Evolutionary conservation across 2,329 filamentous ascomycete species (phyloP).

Genomic region (Alternaria arborescens): DNA sequence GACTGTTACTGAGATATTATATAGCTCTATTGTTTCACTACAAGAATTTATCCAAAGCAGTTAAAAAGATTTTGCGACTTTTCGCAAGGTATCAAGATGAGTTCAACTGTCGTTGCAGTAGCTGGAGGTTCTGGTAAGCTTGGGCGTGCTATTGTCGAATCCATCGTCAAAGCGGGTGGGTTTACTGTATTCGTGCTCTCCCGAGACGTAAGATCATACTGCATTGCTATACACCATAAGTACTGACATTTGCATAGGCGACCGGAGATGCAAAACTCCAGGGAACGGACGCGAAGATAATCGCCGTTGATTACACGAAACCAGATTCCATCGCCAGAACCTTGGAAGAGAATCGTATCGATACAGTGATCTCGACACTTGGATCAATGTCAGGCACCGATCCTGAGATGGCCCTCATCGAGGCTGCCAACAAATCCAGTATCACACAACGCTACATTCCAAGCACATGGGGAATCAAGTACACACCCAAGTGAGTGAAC

Average conservation of each 20-base stretch:
- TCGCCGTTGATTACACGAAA: slow-evolving; percentile 20
- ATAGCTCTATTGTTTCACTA: not conserved
- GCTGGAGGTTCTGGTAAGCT: slow-evolving; percentile 26
- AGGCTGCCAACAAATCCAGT: slow-evolving; percentile 15
- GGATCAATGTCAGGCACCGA: not conserved
- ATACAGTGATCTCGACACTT: slow-evolving; percentile 24
- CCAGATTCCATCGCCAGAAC: slow-evolving; percentile 6
- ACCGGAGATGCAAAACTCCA: not conserved
- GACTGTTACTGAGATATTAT: not conserved
- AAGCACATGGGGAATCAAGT: slow-evolving; percentile 20
- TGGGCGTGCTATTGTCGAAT: slow-evolving; percentile 27
- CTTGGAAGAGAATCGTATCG: slow-evolving; percentile 17
- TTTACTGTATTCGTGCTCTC: slow-evolving; percentile 14
- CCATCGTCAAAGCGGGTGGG: not conserved
- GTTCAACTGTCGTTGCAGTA: slow-evolving; percentile 23
- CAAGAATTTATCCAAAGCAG: not conserved
- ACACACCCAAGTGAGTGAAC: not conserved
- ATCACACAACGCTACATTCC: slow-evolving; percentile 29
- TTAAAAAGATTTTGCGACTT: not conserved
- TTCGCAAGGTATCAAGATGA: not conserved
- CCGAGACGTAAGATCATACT: not conserved
- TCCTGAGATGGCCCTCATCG: slow-evolving; percentile 11
- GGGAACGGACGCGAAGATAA: slow-evolving; percentile 8
- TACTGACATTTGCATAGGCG: not conserved
- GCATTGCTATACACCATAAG: not conserved